phyloP scores from a whole-genome alignment of 1,284 basidiomycete genomes.

The Cystobasidium sp. region DNA sequence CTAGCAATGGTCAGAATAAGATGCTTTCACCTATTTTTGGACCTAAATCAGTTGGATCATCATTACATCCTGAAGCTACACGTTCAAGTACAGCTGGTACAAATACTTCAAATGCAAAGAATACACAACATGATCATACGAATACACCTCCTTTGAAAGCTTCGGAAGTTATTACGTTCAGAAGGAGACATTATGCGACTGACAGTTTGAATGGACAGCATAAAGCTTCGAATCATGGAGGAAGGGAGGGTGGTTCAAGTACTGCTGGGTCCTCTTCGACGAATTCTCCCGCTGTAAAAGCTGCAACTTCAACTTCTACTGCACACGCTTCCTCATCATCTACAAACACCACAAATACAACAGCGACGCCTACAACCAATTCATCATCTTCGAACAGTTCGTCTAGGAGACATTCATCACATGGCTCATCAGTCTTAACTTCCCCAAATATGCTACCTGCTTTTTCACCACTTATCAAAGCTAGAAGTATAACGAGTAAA shows the following conservation, averaged over 20 bases:
- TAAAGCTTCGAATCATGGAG: constrained; percentile 10
- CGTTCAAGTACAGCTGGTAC: neutral
- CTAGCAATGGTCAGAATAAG: neutral
- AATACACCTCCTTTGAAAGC: constrained; percentile 3
- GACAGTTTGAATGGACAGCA: constrained; percentile 22
- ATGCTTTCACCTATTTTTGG: constrained; percentile 26
- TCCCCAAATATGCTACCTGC: constrained; percentile 6
- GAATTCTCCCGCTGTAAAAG: constrained; percentile 6
- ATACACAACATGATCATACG: constrained; percentile 1
- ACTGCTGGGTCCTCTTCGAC: neutral
- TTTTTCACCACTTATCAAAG: constrained; percentile 13
- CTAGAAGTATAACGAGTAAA: constrained; percentile 11
- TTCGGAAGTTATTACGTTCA: constrained; percentile 35
- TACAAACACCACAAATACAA: neutral
- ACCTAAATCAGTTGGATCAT: constrained; percentile 1
- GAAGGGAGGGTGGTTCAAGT: neutral
- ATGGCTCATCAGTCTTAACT: neutral
- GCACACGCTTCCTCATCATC: neutral
- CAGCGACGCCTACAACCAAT: neutral
- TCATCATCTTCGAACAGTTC: neutral
- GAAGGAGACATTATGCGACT: constrained; percentile 23
- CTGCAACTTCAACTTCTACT: neutral
- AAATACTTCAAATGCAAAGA: neutral
- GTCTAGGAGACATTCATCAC: constrained; percentile 19
- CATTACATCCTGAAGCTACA: neutral